Base-by-base conservation (phyloP, 768 basidiomycete species). In the Suillus lakei region DNA sequence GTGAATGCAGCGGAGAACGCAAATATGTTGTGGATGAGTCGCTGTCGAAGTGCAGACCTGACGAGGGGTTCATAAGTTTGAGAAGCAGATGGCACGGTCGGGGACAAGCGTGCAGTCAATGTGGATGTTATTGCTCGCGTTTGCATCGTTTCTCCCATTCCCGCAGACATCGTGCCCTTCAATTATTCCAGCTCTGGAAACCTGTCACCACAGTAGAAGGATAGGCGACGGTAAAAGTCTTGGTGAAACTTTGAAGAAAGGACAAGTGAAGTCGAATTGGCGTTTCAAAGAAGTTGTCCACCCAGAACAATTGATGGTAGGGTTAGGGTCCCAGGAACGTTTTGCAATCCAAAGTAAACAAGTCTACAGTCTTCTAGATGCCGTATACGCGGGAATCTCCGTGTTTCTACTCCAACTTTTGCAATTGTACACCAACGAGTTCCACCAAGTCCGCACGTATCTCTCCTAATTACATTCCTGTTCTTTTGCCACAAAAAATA, bases 41-140 rank as follows among this genome's bases (percentile, higher is more conserved):
- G 85, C 70, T 87, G 86, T 60, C 81, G 84, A 54, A 93, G 82
- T 6, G 89, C 81, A 3, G 83, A 76, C 71, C 89, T 91, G 2
- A 88, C 84, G 53, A 87, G 83, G 10, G 90, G 90, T 67, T 91
- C 88, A 72, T 88, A 93, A 1, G 81, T 76, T 68, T 87, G 83
- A 6, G 83, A 77, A 2, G 91, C 75, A 0, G 88, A 81, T 0
- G 90, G 88, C 6, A 92, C 76, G 1, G 83, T 77, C 0, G 86
- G 86, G 2, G 88, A 76, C 0, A 86, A 77, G 59, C 85, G 85
- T n/a, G 82, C 70, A 1, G 69, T 68, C 36, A 73, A 68, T 23
- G 68, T 73, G 1, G 77, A 76, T 28, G 75, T 67, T 48, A 74
- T 72, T 34, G 88, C 88, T 66, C 83, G 80, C 18, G 84, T 76